Conservation (phyloP, 1,139 yeast species). For the Casaregolazyma suthepensis region DNA sequence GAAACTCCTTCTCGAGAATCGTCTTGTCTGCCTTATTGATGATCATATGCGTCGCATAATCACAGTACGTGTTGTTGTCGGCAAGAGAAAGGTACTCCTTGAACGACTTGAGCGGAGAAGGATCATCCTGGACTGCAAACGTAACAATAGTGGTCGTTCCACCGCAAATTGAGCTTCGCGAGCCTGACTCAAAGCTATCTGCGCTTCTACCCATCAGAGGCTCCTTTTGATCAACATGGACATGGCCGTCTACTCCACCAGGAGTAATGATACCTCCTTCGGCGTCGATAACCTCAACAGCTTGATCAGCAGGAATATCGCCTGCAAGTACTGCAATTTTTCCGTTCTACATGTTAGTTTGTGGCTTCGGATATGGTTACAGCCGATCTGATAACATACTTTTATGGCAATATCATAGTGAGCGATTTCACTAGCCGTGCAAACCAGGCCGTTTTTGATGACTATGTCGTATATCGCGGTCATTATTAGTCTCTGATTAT, state of each 20-base stretch:
- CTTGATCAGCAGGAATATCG: not conserved
- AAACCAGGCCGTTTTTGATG: not conserved
- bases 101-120: not conserved
- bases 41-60: not conserved
- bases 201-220: not conserved
- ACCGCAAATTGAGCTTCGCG: not conserved
- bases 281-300: not conserved
- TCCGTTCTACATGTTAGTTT: not conserved
- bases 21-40: not conserved
- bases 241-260: not conserved
- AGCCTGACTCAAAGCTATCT: not conserved
- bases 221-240: not conserved
- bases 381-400: not conserved
- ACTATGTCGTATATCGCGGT: not conserved
- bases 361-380: not conserved
- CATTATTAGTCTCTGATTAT: not conserved
- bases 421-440: not conserved
- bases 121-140: not conserved
- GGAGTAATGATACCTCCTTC: not conserved
- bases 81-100: not conserved
- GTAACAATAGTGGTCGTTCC: not conserved
- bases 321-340: not conserved
- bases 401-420: not conserved
- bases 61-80: not conserved
- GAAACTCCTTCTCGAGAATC: not conserved